A percentile compares a stretch with the other conserved stretches of the same genome.
Evolutionary conservation across 441 rosid genomes (phyloP).

Genomic region (Gossypium schwendimanii): DNA sequence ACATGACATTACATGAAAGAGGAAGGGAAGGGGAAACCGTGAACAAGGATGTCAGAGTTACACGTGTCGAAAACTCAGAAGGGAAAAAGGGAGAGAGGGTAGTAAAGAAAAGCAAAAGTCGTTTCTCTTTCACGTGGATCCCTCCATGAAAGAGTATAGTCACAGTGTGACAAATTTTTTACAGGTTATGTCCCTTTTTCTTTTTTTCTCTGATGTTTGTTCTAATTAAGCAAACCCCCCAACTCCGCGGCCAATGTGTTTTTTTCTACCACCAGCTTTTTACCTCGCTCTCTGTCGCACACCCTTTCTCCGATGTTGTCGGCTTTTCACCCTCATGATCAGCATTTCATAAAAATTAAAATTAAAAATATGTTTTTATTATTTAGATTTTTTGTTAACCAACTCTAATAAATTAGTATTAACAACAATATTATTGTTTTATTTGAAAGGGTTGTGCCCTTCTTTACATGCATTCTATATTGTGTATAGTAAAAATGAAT

Average conservation of each 20-base stretch:
- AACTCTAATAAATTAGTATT: too few relatives aligned
- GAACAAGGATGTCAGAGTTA: conserved; percentile 1
- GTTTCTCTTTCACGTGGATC: conserved; percentile 13
- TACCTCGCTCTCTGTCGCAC: not conserved
- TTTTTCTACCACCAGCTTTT: not conserved
- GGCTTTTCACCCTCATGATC: conserved; percentile 21
- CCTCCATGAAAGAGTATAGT: not conserved
- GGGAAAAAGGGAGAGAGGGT: not conserved
- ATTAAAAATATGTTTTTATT: not conserved
- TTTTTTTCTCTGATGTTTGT: not conserved
- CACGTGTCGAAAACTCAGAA: not conserved
- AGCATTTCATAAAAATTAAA: not conserved
- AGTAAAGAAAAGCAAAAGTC: not conserved
- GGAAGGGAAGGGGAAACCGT: not conserved
- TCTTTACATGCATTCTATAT: too few relatives aligned
- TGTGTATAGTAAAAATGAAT: too few relatives aligned
- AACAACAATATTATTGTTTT: too few relatives aligned
- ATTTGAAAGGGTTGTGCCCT: too few relatives aligned
- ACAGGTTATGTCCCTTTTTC: not conserved
- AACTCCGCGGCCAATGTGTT: not conserved
- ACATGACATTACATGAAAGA: not conserved
- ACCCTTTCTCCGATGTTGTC: conserved; percentile 12
- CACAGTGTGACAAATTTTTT: not conserved
- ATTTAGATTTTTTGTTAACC: too few relatives aligned
- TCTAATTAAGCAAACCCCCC: not conserved